Evolutionary conservation across 208 protist genomes (phyloP), one percentile per base, ranked within the genome.

Genomic region (Leishmania lainsoni): DNA sequence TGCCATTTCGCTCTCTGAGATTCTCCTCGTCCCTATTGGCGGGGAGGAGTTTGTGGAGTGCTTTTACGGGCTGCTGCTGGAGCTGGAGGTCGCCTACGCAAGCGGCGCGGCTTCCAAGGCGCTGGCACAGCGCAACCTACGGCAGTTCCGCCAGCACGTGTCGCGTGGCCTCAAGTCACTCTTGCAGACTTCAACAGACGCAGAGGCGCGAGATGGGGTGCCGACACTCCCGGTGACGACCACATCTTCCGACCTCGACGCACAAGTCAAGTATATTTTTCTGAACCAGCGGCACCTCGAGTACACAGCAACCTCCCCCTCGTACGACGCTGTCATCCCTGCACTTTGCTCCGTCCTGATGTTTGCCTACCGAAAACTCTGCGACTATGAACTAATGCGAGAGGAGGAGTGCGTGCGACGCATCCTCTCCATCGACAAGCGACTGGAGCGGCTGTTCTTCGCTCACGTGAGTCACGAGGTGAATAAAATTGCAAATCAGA

Each of bases 401-500:
- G 78, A 85, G 70, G 84, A 86, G 20, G 86, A 87, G 32, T 80
- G 66, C 26, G 81, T 89, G 54, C 87, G 84, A 70, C 86, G 89
- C 70, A 81, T 94, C 51, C 81, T 96, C 14, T 90, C 88, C n/a
- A 91, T 94, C 86, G 93, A 96, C 83, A 90, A 88, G 79, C 83
- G 84, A 35, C 63, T 96, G 5, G 81, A 91, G 76, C 75, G 86
- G 5, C 52, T 92, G 12, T 83, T 96, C 49, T 87, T 96, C 51
- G 70, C 65, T 42, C 83, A 81, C 49, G 73, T 94, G 54, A 87
- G 78, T 12, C 88, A 93, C 73, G 90, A 93, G 83, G 51, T 92
- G 10, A 80, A 89, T 52, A 89, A 86, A 26, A 78, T 92, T 58
- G 89, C 93, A 0, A 84, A 83, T 17, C 79, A 84, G 10, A 87